These are phyloP conservation scores for Leccinellum rugosiceps DNA, from an alignment of 768 basidiomycete genomes.

Conservation along the genomic window DNA sequence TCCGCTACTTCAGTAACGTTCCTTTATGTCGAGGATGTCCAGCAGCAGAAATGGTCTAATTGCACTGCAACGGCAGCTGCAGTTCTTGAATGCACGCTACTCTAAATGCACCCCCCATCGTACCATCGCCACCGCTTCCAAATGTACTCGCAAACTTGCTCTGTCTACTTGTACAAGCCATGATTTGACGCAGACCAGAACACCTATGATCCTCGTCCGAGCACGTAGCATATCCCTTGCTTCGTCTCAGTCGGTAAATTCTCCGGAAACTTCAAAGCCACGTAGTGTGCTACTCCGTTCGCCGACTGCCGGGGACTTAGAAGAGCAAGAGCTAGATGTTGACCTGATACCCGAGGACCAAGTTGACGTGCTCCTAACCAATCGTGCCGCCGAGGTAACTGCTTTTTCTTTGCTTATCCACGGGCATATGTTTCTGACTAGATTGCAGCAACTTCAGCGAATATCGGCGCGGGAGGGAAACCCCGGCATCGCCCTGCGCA, in stretches of 20 bases:
- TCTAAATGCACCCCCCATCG: background rate
- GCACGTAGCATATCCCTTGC: slow-evolving; percentile 4
- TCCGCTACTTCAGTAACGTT: background rate
- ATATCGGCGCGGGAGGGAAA: slow-evolving; percentile 64
- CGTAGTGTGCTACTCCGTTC: slow-evolving; percentile 48
- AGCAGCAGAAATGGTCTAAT: background rate
- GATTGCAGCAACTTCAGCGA: slow-evolving; percentile 66
- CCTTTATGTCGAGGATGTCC: background rate
- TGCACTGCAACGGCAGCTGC: background rate
- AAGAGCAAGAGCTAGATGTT: slow-evolving; percentile 61
- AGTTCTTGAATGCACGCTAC: background rate
- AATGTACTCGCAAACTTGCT: background rate
- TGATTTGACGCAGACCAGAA: background rate
- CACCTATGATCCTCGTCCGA: background rate
- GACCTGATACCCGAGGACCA: slow-evolving; percentile 53
- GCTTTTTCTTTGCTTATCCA: background rate
- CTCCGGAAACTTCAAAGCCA: slow-evolving; percentile 42
- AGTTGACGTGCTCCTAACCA: slow-evolving; percentile 58
- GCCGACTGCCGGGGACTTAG: slow-evolving; percentile 52
- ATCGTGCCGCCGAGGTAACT: slow-evolving; percentile 62
- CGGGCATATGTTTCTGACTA: background rate
- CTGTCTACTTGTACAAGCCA: background rate
- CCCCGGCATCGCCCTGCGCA: slow-evolving; percentile 64
- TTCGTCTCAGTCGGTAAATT: slow-evolving; percentile 27
- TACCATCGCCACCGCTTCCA: background rate